Conservation (phyloP, 306 rosid species). For the Pachyrhizus erosus region DNA sequence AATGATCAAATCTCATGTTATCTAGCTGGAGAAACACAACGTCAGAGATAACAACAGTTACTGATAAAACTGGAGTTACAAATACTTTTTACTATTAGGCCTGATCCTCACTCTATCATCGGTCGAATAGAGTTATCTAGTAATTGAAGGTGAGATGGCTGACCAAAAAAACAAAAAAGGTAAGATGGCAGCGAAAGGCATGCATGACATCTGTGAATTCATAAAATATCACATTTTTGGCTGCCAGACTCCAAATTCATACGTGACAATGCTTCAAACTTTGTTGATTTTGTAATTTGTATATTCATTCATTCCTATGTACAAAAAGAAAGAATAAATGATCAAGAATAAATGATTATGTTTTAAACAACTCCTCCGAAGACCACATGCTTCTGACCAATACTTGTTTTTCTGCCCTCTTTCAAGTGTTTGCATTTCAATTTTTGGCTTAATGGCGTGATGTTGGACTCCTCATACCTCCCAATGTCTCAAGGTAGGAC, state of each 20-base stretch:
- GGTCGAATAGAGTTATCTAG: constrained; percentile 5
- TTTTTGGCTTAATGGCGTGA: constrained; percentile 68
- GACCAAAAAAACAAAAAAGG: no score
- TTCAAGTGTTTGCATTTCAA: constrained; percentile 1
- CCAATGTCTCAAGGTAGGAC: constrained; percentile 83
- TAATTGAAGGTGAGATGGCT: not conserved
- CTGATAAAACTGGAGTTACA: not conserved
- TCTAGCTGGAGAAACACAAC: not conserved
- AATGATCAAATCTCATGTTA: not conserved
- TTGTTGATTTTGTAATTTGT: constrained; percentile 33
- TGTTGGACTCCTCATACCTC: constrained; percentile 86
- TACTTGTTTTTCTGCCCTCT: constrained; percentile 30
- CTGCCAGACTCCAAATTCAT: constrained; percentile 46
- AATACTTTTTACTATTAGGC: not conserved
- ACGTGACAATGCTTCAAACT: constrained; percentile 48
- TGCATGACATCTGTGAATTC: constrained; percentile 9
- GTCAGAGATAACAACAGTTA: not conserved
- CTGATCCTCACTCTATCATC: constrained; percentile 9
- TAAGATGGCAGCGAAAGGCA: not conserved
- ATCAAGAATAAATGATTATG: constrained; percentile 50
- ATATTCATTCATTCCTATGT: constrained; percentile 54
- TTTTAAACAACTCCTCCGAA: constrained; percentile 38
- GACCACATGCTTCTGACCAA: constrained; percentile 33
- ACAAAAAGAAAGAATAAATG: constrained; percentile 61
- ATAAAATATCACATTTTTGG: constrained; percentile 38